phyloP scores from a whole-genome alignment of 75 land plant genomes.

The Picea sitchensis region DNA sequence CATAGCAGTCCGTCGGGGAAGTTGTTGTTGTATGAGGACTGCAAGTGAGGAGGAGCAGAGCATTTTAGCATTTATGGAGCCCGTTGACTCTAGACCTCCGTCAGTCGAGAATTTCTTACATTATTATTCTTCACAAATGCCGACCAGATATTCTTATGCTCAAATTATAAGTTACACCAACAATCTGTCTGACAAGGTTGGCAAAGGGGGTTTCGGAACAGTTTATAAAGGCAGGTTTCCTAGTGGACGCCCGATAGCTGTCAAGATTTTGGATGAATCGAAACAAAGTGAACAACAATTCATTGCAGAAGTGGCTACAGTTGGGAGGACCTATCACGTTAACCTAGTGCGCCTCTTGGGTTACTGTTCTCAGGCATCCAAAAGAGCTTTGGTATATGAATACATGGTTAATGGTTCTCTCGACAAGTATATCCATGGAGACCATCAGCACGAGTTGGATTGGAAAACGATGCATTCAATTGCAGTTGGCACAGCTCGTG shows the following conservation, averaged over 20 bases:
- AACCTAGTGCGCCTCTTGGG: constrained; percentile 81
- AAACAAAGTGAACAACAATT: constrained; percentile 90
- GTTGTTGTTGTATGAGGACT: neutral
- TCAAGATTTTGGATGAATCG: constrained; percentile 76
- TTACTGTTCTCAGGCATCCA: constrained; percentile 71
- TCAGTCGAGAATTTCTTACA: neutral
- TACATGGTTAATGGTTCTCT: constrained; percentile 24
- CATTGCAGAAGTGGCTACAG: constrained; percentile 77
- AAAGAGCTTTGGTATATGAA: constrained; percentile 25
- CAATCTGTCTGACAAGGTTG: constrained; percentile 52
- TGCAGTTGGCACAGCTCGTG: neutral
- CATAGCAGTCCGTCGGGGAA: neutral
- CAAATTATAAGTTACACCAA: constrained; percentile 16
- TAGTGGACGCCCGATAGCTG: constrained; percentile 55
- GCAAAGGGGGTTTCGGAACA: constrained; percentile 80
- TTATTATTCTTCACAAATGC: neutral
- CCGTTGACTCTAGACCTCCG: neutral
- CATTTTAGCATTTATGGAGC: neutral
- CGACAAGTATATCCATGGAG: constrained; percentile 20
- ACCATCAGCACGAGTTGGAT: neutral
- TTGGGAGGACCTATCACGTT: constrained; percentile 82
- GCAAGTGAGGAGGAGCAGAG: neutral
- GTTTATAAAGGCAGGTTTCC: constrained; percentile 67
- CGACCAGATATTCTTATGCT: constrained; percentile 11
- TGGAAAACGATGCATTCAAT: neutral